A percentile compares a stretch with the other conserved stretches of the same genome.
Conservation (phyloP, 176 grass and related monocot genomes). For the Puya raimondii region DNA sequence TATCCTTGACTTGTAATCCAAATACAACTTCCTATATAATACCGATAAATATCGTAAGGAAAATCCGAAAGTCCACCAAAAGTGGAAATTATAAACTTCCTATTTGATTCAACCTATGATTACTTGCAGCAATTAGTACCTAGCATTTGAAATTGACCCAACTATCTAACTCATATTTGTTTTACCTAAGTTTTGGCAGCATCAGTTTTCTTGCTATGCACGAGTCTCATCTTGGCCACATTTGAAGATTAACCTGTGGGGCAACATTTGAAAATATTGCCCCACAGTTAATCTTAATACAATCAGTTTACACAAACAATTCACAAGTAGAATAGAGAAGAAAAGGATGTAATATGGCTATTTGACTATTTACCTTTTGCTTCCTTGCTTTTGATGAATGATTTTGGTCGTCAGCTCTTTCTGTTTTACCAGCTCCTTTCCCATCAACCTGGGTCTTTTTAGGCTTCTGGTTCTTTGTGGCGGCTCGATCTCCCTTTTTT, state of each 20-base stretch:
- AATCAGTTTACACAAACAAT: neutral
- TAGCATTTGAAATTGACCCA: too few relatives aligned
- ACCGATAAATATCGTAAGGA: neutral
- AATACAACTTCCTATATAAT: neutral
- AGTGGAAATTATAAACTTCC: neutral
- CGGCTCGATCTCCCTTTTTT: slow-evolving; percentile 35
- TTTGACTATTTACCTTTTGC: slow-evolving; percentile 53
- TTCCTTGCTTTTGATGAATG: slow-evolving; percentile 59
- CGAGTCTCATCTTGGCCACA: too few relatives aligned
- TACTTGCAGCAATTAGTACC: neutral
- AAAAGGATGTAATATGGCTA: neutral
- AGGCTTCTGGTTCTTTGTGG: slow-evolving; percentile 44
- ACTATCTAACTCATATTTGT: too few relatives aligned
- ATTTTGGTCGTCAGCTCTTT: slow-evolving; percentile 35
- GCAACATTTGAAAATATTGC: too few relatives aligned
- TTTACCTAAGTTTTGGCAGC: too few relatives aligned
- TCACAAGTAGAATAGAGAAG: neutral
- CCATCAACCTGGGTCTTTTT: slow-evolving; percentile 43
- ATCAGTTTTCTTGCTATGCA: too few relatives aligned
- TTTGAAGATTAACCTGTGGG: too few relatives aligned
- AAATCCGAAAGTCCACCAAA: neutral
- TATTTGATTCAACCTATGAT: neutral
- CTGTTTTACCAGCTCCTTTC: slow-evolving; percentile 34
- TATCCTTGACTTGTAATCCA: too few relatives aligned
- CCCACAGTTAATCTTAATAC: too few relatives aligned